Base-by-base conservation (phyloP, 768 basidiomycete genomes). In the Hortiboletus campestris region DNA sequence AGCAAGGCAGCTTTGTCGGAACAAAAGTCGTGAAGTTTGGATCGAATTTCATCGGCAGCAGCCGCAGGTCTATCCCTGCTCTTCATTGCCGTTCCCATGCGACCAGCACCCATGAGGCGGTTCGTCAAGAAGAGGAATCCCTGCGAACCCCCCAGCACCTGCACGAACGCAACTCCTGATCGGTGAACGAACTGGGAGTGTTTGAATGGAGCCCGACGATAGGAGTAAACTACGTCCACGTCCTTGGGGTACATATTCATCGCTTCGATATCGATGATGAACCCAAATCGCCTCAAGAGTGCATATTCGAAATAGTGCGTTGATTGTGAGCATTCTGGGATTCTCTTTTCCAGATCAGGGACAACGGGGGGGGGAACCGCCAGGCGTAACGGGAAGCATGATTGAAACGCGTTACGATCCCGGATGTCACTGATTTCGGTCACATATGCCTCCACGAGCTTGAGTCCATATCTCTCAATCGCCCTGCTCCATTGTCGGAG, bases 181-280 rank as follows among this genome's bases (percentile, higher is more conserved):
- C 86, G 84, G 66, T 97, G 96, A 31, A 97, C 89, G 68, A 92
- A 98, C 67, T 98, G 96, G 19, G 93, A 90, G 72, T 93, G 83
- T 59, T 81, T 79, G 75, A 85, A 91, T 5, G 85, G 79, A 40
- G 83, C 74, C 38, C 88, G 85, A 14, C 95, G 87, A 67, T 98
- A 98, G 10, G 89, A 90, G 73, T 98, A 98, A 22, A 87, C 77
- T 19, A 93, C 90, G 60, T 94, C 88, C 55, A 97, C 80, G 40
- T 84, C 81, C 44, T 87, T 86, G 13, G 91, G 86, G 66, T 95
- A 95, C 58, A 89, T 74, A 19, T 79, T 76, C 10, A 79, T 80
- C 0, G 90, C 89, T 72, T 95, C 94, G 32, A 94, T 82, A 56
- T 92, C 90, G 51, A 91, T 72, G 51, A 95, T 85, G 70, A 94